Conservation (phyloP, 208 protist genomes). For the Wallacemonas sp. region DNA sequence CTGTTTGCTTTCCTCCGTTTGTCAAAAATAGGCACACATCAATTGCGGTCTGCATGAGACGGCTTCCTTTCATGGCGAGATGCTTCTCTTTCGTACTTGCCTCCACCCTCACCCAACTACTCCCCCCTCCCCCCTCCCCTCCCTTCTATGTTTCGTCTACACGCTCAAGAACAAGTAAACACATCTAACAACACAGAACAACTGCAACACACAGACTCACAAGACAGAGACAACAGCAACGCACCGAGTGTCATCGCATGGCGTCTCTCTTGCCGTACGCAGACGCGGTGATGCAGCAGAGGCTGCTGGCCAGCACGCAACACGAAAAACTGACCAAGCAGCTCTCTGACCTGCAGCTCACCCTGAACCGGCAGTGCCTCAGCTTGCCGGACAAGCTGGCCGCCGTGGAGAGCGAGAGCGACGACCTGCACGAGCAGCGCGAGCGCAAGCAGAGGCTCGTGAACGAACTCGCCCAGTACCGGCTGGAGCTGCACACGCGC, state of each 20-base stretch:
- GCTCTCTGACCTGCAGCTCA: constrained; percentile 58
- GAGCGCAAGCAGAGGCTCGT: constrained; percentile 38
- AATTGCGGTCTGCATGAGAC: too few relatives aligned
- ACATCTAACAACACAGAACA: too few relatives aligned
- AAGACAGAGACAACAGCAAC: neutral
- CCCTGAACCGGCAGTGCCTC: constrained; percentile 40
- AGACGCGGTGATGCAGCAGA: constrained; percentile 76
- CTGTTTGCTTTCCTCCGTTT: too few relatives aligned
- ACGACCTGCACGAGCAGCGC: constrained; percentile 57
- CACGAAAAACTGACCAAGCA: constrained; percentile 68
- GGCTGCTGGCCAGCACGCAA: constrained; percentile 62
- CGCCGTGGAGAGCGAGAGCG: constrained; percentile 52
- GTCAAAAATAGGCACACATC: too few relatives aligned
- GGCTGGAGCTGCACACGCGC: constrained; percentile 54
- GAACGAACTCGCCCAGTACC: constrained; percentile 52
- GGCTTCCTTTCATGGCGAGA: too few relatives aligned
- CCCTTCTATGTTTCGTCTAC: too few relatives aligned
- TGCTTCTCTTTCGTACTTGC: too few relatives aligned
- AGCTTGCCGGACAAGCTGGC: constrained; percentile 52
- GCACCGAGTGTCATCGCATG: too few relatives aligned
- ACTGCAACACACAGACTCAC: neutral
- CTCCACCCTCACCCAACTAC: too few relatives aligned
- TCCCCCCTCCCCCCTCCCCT: too few relatives aligned
- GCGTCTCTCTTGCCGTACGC: constrained; percentile 67
- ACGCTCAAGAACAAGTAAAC: neutral